phyloP scores from a whole-genome alignment of 106 monocot genomes.

The Xerophyta viscosa region DNA sequence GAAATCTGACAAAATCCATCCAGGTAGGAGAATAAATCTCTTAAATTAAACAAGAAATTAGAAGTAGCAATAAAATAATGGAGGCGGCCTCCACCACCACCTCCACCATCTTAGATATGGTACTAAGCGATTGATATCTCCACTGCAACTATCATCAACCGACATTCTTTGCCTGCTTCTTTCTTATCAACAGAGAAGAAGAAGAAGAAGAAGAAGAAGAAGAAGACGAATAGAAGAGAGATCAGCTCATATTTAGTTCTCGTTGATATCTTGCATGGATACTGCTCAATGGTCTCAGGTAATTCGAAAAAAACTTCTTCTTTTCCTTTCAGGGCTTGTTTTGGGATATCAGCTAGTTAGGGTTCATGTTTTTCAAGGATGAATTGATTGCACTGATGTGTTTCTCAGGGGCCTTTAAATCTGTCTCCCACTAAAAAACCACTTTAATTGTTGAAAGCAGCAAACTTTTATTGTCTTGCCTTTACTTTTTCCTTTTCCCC shows the following conservation, averaged over 20 bases:
- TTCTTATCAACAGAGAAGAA: too few relatives aligned
- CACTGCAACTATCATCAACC: too few relatives aligned
- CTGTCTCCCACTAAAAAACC: background rate
- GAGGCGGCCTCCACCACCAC: too few relatives aligned
- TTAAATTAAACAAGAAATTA: too few relatives aligned
- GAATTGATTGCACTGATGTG: too few relatives aligned
- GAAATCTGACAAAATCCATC: too few relatives aligned
- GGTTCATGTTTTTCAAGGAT: background rate
- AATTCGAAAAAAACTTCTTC: background rate
- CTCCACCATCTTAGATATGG: too few relatives aligned
- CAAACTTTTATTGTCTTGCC: background rate
- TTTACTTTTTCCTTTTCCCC: background rate
- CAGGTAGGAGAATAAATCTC: too few relatives aligned
- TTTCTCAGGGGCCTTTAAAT: background rate
- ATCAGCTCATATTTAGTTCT: background rate
- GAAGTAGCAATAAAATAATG: too few relatives aligned
- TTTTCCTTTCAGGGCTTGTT: background rate
- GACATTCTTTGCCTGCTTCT: too few relatives aligned
- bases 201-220: too few relatives aligned
- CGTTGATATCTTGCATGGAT: background rate
- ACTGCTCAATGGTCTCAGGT: constrained; percentile 6
- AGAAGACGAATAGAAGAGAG: background rate
- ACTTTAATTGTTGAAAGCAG: constrained; percentile 4
- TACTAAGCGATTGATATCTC: too few relatives aligned
- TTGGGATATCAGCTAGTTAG: background rate